Conservation (phyloP, 208 protist species). For the Acanthamoeba polyphaga region DNA sequence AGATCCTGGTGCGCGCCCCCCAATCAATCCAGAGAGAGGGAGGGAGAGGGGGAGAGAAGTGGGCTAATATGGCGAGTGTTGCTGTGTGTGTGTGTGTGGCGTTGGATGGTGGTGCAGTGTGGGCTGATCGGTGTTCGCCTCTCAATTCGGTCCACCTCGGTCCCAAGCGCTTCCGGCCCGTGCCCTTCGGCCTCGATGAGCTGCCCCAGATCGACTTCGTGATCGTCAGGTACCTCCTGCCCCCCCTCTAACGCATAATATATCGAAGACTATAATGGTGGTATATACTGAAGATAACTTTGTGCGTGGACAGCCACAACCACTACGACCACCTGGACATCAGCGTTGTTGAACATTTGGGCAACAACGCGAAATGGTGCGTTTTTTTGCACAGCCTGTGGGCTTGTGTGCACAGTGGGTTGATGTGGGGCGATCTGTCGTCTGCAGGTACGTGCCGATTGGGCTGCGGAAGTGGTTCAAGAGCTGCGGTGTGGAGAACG, state of each 20-base stretch:
- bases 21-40: background rate
- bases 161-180: conserved; percentile 71
- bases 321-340: conserved; percentile 72
- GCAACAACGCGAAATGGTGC: conserved; percentile 20
- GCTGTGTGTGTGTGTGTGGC: too few relatives aligned
- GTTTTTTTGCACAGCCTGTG: background rate
- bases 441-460: conserved; percentile 24
- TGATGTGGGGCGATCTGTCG: background rate
- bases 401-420: background rate
- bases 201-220: conserved; percentile 31
- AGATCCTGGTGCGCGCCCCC: background rate
- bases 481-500: conserved; percentile 36
- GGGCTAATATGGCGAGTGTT: too few relatives aligned
- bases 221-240: background rate
- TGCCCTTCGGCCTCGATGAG: background rate
- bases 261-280: background rate
- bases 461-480: conserved; percentile 51
- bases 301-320: conserved; percentile 34
- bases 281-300: too few relatives aligned
- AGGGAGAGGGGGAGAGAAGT: too few relatives aligned
- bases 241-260: background rate
- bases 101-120: background rate
- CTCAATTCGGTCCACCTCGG: conserved; percentile 20
- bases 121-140: conserved; percentile 38
- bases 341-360: background rate